A percentile compares a stretch with the other conserved stretches of the same genome.
Evolutionary conservation across 1,284 basidiomycete species (phyloP).

Genomic region (Ustilago cynodontis): DNA sequence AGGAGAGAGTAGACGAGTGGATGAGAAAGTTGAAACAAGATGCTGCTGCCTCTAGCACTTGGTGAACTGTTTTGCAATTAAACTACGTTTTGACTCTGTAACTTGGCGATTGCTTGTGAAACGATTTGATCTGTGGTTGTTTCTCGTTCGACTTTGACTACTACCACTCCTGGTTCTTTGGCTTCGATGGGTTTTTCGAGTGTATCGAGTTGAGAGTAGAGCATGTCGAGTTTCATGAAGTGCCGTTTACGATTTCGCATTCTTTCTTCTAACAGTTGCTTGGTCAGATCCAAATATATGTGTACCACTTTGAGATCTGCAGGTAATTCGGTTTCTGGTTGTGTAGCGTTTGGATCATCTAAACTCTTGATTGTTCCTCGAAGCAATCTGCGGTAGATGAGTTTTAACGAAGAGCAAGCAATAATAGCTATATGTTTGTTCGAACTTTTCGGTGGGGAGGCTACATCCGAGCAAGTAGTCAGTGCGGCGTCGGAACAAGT

Average conservation of each 20-base stretch:
- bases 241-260: slow-evolving; percentile 82
- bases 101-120: neutral
- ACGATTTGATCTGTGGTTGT: slow-evolving; percentile 25
- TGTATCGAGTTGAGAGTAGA: slow-evolving; percentile 84
- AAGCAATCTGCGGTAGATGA: slow-evolving; percentile 83
- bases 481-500: neutral
- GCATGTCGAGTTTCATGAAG: slow-evolving; percentile 89
- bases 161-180: slow-evolving; percentile 24
- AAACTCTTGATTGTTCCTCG: slow-evolving; percentile 70
- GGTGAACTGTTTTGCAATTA: slow-evolving; percentile 6
- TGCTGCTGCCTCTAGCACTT: neutral
- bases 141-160: slow-evolving; percentile 11
- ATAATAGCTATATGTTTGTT: slow-evolving; percentile 73
- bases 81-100: neutral
- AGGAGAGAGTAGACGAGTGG: slow-evolving; percentile 42
- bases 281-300: slow-evolving; percentile 82
- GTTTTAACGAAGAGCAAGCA: slow-evolving; percentile 88
- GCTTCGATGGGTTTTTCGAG: slow-evolving; percentile 77
- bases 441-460: neutral
- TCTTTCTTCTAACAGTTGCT: slow-evolving; percentile 77
- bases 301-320: slow-evolving; percentile 76
- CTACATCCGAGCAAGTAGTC: neutral
- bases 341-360: no score
- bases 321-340: slow-evolving; percentile 4
- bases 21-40: slow-evolving; percentile 45